phyloP scores from a whole-genome alignment of 352 stramenopile genomes.

The Chrysophaeum taylorii region DNA sequence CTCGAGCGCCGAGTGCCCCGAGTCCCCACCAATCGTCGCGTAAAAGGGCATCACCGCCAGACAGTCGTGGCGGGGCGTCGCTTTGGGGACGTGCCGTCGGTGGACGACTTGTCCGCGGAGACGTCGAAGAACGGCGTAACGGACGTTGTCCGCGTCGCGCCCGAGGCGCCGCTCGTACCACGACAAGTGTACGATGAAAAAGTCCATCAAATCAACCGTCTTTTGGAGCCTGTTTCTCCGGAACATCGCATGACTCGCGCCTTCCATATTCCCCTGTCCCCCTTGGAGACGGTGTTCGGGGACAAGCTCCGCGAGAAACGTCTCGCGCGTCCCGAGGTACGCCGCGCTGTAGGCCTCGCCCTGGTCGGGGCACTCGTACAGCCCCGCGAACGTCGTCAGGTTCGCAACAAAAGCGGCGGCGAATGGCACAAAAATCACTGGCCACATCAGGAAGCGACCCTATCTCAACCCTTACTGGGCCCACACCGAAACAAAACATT shows the following conservation, averaged over 20 bases:
- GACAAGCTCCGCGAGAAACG: not conserved
- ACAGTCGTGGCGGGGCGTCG: not conserved
- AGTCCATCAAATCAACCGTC: slow-evolving; percentile 13
- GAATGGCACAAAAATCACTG: no score
- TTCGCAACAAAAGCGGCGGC: no score
- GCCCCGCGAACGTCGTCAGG: not conserved
- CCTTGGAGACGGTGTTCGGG: not conserved
- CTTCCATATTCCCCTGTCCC: slow-evolving; percentile 4
- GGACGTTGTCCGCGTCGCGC: not conserved
- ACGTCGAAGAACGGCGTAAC: not conserved
- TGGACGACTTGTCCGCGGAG: not conserved
- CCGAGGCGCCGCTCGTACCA: slow-evolving; percentile 6
- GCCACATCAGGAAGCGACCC: no score
- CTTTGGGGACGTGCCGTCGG: no score
- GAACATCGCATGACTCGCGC: not conserved
- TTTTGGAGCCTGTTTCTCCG: not conserved
- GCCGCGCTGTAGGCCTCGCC: slow-evolving; percentile 5
- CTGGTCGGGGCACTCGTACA: not conserved
- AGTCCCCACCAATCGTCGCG: slow-evolving; percentile 2
- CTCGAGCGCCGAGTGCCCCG: not conserved
- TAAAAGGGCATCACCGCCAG: slow-evolving; percentile 9
- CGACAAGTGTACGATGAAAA: slow-evolving; percentile 7
- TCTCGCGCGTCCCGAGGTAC: not conserved
- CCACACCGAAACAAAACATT: no score
- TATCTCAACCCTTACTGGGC: no score